Evolutionary conservation across 768 basidiomycete genomes (phyloP), one percentile per base, ranked within the genome.

Genomic region (Naganishia kalamii): DNA sequence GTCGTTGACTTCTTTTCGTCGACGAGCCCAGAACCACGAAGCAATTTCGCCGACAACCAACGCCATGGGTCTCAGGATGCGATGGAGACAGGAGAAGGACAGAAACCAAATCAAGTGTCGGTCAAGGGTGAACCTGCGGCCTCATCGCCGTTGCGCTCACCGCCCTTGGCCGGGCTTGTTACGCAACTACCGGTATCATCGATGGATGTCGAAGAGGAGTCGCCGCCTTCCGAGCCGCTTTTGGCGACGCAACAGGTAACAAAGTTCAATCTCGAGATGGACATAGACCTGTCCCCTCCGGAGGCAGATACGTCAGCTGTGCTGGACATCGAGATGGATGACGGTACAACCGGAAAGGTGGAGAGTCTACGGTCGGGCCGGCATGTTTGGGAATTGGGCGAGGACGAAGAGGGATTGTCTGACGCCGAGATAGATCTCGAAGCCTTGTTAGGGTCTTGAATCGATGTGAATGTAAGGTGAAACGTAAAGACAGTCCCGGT

Each of bases 401-500:
- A 41, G 12, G 54, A 57, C 19, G 54, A 57, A 40, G 54, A 57
- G 13, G 54, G 54, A 8, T 57, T 57, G 35, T 23, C n/a, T 27
- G 54, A 57, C 12, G 43, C 7, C 12, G 21, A 44, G 6, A n/a
- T 44, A 11, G 21, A 44, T 5, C 21, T n/a, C 11, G 7, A 44
- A 5, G 19, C 5, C 19, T n/a, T 44, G 12, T n/a, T 6, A n/a
- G 5, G 21, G 43, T 11, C 11, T 10, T n/a, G 43, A 44, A 44
- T 40, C 37, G 37, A 40, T 40, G 37, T 17, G 7, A 8, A 40
- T n/a, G n/a, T n/a, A n/a, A n/a, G n/a, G n/a, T n/a, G n/a, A n/a
- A n/a, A n/a, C n/a, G n/a, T n/a, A n/a, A n/a, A n/a, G n/a, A n/a
- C n/a, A n/a, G n/a, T n/a, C n/a, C n/a, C n/a, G n/a, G n/a, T n/a